Conservation (phyloP, 108 stramenopile species). For the Nitzschia palea region DNA sequence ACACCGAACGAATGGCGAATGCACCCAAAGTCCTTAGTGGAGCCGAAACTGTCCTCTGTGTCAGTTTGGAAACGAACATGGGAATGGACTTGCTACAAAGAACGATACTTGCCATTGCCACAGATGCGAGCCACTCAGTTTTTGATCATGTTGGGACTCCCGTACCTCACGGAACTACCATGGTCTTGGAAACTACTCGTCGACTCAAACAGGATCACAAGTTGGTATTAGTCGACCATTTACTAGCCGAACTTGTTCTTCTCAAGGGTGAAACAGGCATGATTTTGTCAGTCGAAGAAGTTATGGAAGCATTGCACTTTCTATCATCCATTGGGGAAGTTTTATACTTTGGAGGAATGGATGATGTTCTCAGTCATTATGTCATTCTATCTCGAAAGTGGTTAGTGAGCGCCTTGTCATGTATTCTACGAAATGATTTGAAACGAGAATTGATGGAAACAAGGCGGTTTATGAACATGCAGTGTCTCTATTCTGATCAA, state of each 20-base stretch:
- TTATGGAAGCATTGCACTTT: slow-evolving; percentile 42
- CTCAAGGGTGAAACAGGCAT: slow-evolving; percentile 9
- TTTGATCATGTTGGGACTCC: slow-evolving; percentile 53
- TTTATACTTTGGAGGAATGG: slow-evolving; percentile 44
- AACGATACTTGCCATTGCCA: slow-evolving; percentile 45
- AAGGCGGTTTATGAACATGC: slow-evolving; percentile 45
- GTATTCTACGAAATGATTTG: slow-evolving; percentile 63
- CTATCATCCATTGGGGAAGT: slow-evolving; percentile 48
- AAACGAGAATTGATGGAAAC: slow-evolving; percentile 49
- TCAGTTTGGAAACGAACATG: slow-evolving; percentile 28
- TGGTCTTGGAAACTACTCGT: slow-evolving; percentile 33
- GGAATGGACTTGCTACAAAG: slow-evolving; percentile 44
- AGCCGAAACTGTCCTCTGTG: slow-evolving; percentile 32
- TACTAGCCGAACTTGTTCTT: slow-evolving; percentile 32
- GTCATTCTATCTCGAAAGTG: slow-evolving; percentile 73
- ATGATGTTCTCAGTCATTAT: slow-evolving; percentile 52
- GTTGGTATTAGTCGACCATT: slow-evolving; percentile 45
- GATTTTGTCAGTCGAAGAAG: slow-evolving; percentile 21
- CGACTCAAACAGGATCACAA: slow-evolving; percentile 51
- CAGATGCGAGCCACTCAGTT: slow-evolving; percentile 33
- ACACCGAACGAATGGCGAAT: slow-evolving; percentile 29
- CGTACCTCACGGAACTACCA: slow-evolving; percentile 33
- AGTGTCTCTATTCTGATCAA: slow-evolving; percentile 38
- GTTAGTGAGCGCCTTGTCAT: slow-evolving; percentile 74
- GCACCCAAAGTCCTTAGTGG: slow-evolving; percentile 38